Base-by-base conservation (phyloP, 1,284 basidiomycete genomes). In the Termitomyces sp. region DNA sequence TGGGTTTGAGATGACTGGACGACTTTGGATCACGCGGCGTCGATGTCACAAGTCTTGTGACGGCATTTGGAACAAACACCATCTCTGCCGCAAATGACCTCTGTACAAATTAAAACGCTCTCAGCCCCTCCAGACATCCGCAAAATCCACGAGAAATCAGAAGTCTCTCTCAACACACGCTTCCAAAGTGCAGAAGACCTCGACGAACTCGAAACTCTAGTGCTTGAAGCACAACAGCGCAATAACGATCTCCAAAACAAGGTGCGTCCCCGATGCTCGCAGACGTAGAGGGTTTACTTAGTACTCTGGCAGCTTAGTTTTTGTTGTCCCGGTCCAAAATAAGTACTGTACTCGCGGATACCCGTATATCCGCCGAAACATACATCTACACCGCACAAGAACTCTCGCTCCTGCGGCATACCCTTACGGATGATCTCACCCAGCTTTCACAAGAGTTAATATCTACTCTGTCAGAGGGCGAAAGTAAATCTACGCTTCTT, bases 401-500 rank as follows among this genome's bases (percentile, higher is more conserved):
- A 51, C 73, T 92, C 33, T 84, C 87, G 0, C 74, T 90, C n/a
- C 71, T 87, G 34, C 79, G 91, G 24, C 90, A 92, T 68, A 81
- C 80, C 50, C 73, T 95, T 57, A 77, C 86, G 56, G 83, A 94
- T 71, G 84, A 94, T 69, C 74, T 92, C 54, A 70, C 81, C 40
- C 76, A 84, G 64, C 73, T 95, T 57, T 80, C 84, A 47, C 72
- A 82, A 58, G 79, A 83, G 55, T 73, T 92, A n/a, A 71, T 83
- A 41, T 87, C 88, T 0, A 71, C 80, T 0, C 61, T 81, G 30
- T 73, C 74, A 9, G 75, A 72, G 19, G 74, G 72, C 38, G 74
- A 78, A 4, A 70, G 67, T 33, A 67, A 73, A 40, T 73, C 83
- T 1, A 89, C 86, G 1, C 71, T 92, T 10, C 73, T 95, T n/a